Evolutionary conservation across 2,329 filamentous ascomycete species (phyloP).

Genomic region (Colletotrichum lentis): DNA sequence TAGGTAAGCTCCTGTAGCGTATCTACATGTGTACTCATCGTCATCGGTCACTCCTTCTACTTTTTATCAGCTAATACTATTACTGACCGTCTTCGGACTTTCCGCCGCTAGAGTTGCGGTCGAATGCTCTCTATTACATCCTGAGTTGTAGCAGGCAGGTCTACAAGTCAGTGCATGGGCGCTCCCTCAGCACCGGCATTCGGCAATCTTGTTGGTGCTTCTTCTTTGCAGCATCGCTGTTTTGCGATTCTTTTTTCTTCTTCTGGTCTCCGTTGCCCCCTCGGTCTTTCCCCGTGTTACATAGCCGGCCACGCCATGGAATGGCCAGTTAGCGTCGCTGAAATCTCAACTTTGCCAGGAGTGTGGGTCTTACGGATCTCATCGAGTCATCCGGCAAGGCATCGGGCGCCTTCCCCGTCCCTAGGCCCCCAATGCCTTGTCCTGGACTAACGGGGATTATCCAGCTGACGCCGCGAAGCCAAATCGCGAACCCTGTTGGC

Average conservation of each 20-base stretch:
- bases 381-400: slow-evolving; percentile 31
- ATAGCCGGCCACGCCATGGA: not conserved
- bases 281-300: not conserved
- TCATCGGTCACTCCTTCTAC: too few species aligned
- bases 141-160: too few species aligned
- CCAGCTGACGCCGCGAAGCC: not conserved
- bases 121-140: too few species aligned
- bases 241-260: not conserved
- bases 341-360: slow-evolving; percentile 16
- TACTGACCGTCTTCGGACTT: too few species aligned
- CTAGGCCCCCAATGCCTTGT: not conserved
- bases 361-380: slow-evolving; percentile 1
- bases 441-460: not conserved
- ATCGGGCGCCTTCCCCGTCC: not conserved
- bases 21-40: too few species aligned
- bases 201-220: slow-evolving; percentile 29
- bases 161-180: too few species aligned
- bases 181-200: not conserved
- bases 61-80: too few species aligned
- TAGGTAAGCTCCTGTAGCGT: too few species aligned
- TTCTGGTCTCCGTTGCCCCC: not conserved
- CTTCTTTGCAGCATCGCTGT: slow-evolving; percentile 26
- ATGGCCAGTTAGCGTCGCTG: slow-evolving; percentile 6
- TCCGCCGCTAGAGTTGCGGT: too few species aligned
- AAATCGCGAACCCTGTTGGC: not conserved